Evolutionary conservation across 2,329 filamentous ascomycete species (phyloP), one percentile per base, ranked within the genome.

Genomic region (Penicillium hesseltinei): DNA sequence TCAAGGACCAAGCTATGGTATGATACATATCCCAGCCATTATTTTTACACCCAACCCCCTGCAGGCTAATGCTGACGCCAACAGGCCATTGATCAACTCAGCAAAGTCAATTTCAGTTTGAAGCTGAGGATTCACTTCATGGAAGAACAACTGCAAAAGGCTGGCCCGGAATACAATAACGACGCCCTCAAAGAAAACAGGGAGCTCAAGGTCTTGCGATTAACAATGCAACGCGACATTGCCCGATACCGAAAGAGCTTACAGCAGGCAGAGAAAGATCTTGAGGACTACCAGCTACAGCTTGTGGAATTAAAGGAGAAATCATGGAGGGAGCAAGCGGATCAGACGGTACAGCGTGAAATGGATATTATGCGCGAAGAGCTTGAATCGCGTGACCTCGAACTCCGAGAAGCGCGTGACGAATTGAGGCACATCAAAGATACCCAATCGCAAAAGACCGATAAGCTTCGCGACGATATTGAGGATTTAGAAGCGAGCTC

Each of bases 51-150:
- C 5, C 19, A 38, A 29, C 5, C 15, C 1, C 3, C 27, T n/a
- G 5, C 13, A 21, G n/a, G 10, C 29, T 43, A 52, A 43, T 21
- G 11, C 62, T 69, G 48, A 69, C 57, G 46, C 51, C 7, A 21
- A 21, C 60, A 85, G 81, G 85, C 86, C 64, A 93, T 99, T 66
- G 91, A 97, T 77, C 90, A 90, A 70, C 93, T 99, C 67, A 92
- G 97, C 71, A 99, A 99, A 79, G 94, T 97, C 71, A 99, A 99
- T 71, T 99, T 97, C 71, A 91, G 91, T 25, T 81, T 99, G 53
- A 97, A 97, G 75, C 83, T 97, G 66, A 97, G 96, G 75, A 96
- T 97, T 52, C 92, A 97, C 74, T 99, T 96, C 73, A 82, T 99
- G 55, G 92, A 99, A 73, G 91, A 97, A 66, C 90, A 91, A 15